These are phyloP conservation scores for Cladorrhinum samala DNA, from an alignment of 495 filamentous ascomycete genomes.

Conservation along the genomic window DNA sequence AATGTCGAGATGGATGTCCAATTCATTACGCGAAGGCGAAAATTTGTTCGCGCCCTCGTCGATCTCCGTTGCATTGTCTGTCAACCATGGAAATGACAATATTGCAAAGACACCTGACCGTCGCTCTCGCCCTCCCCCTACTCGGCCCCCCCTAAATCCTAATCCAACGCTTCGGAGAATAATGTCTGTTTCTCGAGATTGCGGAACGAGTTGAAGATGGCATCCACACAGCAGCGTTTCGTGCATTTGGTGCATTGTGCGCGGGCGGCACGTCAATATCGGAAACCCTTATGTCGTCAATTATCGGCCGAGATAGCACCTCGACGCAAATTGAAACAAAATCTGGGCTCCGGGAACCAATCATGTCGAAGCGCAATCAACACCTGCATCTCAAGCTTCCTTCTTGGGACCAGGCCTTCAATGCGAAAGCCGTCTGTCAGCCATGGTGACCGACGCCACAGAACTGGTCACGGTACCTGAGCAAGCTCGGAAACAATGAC, in stretches of 20 bases:
- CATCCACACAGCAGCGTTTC: too few relatives aligned
- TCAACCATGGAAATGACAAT: slow-evolving; percentile 24
- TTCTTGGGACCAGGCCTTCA: slow-evolving; percentile 14
- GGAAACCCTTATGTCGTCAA: slow-evolving; percentile 22
- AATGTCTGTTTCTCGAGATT: slow-evolving; percentile 15
- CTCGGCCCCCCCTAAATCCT: background rate
- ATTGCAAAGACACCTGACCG: background rate
- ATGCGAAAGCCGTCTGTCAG: background rate
- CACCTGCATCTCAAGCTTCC: slow-evolving; percentile 18
- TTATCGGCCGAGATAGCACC: slow-evolving; percentile 32
- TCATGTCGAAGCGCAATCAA: slow-evolving; percentile 16
- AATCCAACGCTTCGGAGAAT: slow-evolving; percentile 3
- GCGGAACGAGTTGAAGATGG: slow-evolving; percentile 4
- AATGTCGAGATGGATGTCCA: slow-evolving; percentile 4
- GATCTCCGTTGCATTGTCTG: slow-evolving; percentile 27
- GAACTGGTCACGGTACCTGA: too few relatives aligned
- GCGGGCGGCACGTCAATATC: slow-evolving; percentile 20
- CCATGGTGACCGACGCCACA: too few relatives aligned
- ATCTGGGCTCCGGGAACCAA: slow-evolving; percentile 17
- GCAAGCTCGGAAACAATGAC: background rate
- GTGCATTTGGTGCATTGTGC: slow-evolving; percentile 10
- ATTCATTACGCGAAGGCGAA: slow-evolving; percentile 4
- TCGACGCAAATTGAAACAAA: slow-evolving; percentile 25
- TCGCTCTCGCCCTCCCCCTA: slow-evolving; percentile 1
- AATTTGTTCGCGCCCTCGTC: slow-evolving; percentile 8